Percentiles rank a stretch among this genome's conserved stretches.
Evolutionary conservation across 2,329 filamentous ascomycete genomes (phyloP).

Genomic region (Aspergillus carbonarius): DNA sequence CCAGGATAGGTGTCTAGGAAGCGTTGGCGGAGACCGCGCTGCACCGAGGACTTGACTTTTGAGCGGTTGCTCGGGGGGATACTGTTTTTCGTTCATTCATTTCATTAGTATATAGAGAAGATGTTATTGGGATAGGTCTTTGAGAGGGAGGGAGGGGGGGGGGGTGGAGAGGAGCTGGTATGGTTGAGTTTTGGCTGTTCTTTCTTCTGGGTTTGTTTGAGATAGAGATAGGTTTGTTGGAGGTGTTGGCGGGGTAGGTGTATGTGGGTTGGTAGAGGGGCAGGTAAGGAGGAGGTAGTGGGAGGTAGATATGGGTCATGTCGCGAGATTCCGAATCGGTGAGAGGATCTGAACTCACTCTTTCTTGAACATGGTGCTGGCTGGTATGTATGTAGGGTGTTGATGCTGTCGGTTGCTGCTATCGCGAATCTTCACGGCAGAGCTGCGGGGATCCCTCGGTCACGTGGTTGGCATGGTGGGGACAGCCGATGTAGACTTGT

Average conservation of each 20-base stretch:
- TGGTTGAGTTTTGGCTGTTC: background rate
- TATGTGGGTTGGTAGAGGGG: too few relatives aligned
- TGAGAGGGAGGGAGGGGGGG: too few relatives aligned
- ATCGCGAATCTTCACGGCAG: constrained; percentile 3
- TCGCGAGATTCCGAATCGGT: too few relatives aligned
- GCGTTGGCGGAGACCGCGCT: constrained; percentile 79
- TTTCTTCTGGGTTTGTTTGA: background rate
- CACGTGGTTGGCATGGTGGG: constrained; percentile 8
- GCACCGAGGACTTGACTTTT: constrained; percentile 96
- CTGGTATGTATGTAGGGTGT: constrained; percentile 10
- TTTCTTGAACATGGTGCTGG: constrained; percentile 78
- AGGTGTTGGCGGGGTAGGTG: background rate
- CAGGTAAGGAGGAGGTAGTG: too few relatives aligned
- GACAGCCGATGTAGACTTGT: background rate
- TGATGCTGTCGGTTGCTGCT: background rate
- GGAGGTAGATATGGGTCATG: too few relatives aligned
- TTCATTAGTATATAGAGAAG: constrained; percentile 15
- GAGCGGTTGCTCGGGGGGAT: constrained; percentile 78
- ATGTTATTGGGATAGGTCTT: too few relatives aligned
- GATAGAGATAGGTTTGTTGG: too few relatives aligned
- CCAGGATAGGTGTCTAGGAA: constrained; percentile 82
- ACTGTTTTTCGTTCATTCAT: constrained; percentile 45
- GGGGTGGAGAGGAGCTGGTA: background rate
- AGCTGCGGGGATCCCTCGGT: constrained; percentile 12
- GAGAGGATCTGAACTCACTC: constrained; percentile 58